These are phyloP conservation scores for Tranzscheliella williamsii DNA, from an alignment of 1,284 basidiomycete genomes.

Conservation along the genomic window DNA sequence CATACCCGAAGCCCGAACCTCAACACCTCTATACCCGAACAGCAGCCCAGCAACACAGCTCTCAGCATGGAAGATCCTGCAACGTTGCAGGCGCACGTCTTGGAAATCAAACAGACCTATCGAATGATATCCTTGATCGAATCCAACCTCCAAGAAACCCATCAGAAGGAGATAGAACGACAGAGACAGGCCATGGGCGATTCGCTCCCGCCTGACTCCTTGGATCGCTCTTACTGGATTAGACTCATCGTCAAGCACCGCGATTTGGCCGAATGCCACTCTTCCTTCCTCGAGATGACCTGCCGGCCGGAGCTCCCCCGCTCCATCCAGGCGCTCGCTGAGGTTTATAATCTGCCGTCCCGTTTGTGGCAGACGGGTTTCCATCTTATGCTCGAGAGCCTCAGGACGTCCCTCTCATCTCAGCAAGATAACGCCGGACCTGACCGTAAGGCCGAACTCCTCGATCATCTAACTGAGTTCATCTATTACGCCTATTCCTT, in stretches of 20 bases:
- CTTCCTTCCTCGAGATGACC: slow-evolving; percentile 81
- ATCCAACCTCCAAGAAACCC: slow-evolving; percentile 68
- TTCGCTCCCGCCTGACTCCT: slow-evolving; percentile 15
- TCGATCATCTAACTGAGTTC: slow-evolving; percentile 82
- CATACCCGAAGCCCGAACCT: slow-evolving; percentile 17
- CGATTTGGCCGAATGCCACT: slow-evolving; percentile 84
- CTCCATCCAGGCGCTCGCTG: slow-evolving; percentile 82
- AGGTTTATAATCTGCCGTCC: slow-evolving; percentile 91
- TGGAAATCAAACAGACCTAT: slow-evolving; percentile 79
- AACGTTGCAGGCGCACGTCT: slow-evolving; percentile 63
- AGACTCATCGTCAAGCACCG: slow-evolving; percentile 33
- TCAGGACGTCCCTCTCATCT: slow-evolving; percentile 73
- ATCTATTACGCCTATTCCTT: slow-evolving; percentile 94
- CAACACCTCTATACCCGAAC: slow-evolving; percentile 11
- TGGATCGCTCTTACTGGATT: slow-evolving; percentile 45
- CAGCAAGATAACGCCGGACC: slow-evolving; percentile 1
- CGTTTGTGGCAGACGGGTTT: slow-evolving; percentile 91
- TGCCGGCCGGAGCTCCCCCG: slow-evolving; percentile 83
- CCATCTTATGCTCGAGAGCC: slow-evolving; percentile 83
- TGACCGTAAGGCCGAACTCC: slow-evolving; percentile 45
- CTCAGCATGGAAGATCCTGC: slow-evolving; percentile 14
- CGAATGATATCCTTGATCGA: slow-evolving; percentile 75
- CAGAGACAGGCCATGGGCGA: slow-evolving; percentile 14
- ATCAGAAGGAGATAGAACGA: slow-evolving; percentile 9
- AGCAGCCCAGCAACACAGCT: slow-evolving; percentile 8